Base-by-base conservation (phyloP, 148 eudicot genomes). In the Cornus suecica region DNA sequence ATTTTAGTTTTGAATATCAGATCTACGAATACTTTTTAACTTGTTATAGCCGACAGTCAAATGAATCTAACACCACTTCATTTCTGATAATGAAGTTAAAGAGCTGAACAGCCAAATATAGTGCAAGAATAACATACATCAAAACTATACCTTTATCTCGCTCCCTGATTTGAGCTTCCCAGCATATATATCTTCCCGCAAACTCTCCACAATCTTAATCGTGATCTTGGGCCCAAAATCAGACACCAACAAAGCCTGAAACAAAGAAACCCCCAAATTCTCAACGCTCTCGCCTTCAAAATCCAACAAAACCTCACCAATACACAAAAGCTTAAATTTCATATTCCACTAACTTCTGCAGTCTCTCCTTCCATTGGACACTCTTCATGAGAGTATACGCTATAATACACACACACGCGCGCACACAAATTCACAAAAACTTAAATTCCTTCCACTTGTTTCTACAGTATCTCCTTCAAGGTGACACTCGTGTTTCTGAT, bases 181-280 rank as follows among this genome's bases (percentile, higher is more conserved):
- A 72, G 91, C 90, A 81, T 89, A 90, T 78, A 95, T 95, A 80
- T 95, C 97, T 30, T 90, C 93, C 65, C 99, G 84, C 86, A 95
- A 90, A 77, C 90, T 84, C 61, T 95, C 99, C 76, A 95, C 97
- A 68, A 92, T 90, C 80, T 92, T 95, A 29, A 91, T 77, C 2
- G 99, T 95, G 48, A 92, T 95, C 78, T 80, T 91, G 28, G 99
- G 99, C 30, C 99, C 99, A 83, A 95, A 95, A 86, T 95, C 99
- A 54, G 99, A 88, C 65, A 92, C 97, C 76, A 95, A 78, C 79
- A 95, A 80, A 18, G 88, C 97, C 99, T 95, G 64, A 34, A 69
- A 42, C 76, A 70, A 60, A 41, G 15, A 65, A 56, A 61, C 63
- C 32, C 37, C 14, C 70, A 24, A 70, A 13, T 2, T 42, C 48